phyloP scores from a whole-genome alignment of 2,329 filamentous ascomycete genomes.

The Pyrenophora graminea region DNA sequence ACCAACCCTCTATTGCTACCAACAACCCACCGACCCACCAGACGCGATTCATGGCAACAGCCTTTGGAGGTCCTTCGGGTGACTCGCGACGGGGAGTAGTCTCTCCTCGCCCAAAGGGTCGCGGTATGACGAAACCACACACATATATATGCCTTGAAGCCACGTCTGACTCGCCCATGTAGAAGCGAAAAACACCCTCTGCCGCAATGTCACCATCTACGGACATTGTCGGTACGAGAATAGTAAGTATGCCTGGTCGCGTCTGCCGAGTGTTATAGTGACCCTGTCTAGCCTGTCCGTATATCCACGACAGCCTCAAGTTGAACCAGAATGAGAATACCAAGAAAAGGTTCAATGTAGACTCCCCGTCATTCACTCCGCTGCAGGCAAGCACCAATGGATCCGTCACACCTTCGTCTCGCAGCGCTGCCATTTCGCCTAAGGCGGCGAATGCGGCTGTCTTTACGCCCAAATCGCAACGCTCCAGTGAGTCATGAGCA shows the following conservation, averaged over 20 bases:
- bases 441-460: slow-evolving; percentile 87
- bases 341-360: slow-evolving; percentile 87
- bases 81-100: slow-evolving; percentile 49
- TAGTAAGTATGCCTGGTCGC: slow-evolving; percentile 51
- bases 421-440: slow-evolving; percentile 80
- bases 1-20: slow-evolving; percentile 21
- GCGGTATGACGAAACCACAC: slow-evolving; percentile 39
- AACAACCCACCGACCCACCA: slow-evolving; percentile 22
- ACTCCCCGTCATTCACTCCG: slow-evolving; percentile 94
- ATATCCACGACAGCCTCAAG: slow-evolving; percentile 81
- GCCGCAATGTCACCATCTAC: slow-evolving; percentile 91
- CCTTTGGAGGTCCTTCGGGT: slow-evolving; percentile 43
- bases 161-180: slow-evolving; percentile 29
- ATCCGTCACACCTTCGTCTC: slow-evolving; percentile 53
- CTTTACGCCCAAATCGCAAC: slow-evolving; percentile 71
- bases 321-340: slow-evolving; percentile 56
- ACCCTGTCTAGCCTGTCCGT: slow-evolving; percentile 64
- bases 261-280: slow-evolving; percentile 17
- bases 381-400: slow-evolving; percentile 56
- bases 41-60: slow-evolving; percentile 44
- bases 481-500: slow-evolving; percentile 44
- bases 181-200: slow-evolving; percentile 83
- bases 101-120: slow-evolving; percentile 51
- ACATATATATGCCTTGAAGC: slow-evolving; percentile 1
- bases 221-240: slow-evolving; percentile 92